Conservation (phyloP, 768 basidiomycete species). For the Floccularia luteovirens region DNA sequence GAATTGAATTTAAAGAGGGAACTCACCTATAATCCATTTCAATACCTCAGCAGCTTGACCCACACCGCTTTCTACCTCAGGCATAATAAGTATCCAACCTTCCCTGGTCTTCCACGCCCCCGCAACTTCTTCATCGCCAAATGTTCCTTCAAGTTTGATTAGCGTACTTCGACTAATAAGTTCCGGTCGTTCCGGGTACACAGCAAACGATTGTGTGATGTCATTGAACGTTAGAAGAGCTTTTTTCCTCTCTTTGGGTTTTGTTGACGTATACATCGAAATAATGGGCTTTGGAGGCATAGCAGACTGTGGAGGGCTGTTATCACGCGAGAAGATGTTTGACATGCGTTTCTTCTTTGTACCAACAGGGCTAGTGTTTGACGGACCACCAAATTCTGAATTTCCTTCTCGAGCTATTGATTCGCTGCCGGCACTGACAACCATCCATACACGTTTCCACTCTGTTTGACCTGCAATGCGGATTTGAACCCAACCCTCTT, state of each 20-base stretch:
- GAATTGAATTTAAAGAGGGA: too few relatives aligned
- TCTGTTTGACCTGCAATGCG: neutral
- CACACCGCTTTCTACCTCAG: slow-evolving; percentile 61
- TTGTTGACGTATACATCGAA: slow-evolving; percentile 53
- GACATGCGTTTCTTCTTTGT: slow-evolving; percentile 57
- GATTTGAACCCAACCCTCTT: slow-evolving; percentile 86
- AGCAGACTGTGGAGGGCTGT: slow-evolving; percentile 16
- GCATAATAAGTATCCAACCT: slow-evolving; percentile 89
- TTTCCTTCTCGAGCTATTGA: slow-evolving; percentile 17
- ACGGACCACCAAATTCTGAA: too few relatives aligned
- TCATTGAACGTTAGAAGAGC: slow-evolving; percentile 60
- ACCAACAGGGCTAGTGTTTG: slow-evolving; percentile 13
- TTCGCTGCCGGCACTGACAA: slow-evolving; percentile 46
- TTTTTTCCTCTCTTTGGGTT: slow-evolving; percentile 69
- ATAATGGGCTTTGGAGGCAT: slow-evolving; percentile 31
- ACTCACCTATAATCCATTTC: slow-evolving; percentile 82
- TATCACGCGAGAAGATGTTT: slow-evolving; percentile 51
- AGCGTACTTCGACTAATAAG: slow-evolving; percentile 83
- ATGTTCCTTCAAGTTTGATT: slow-evolving; percentile 84
- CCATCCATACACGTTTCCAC: slow-evolving; percentile 62
- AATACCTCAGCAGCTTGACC: slow-evolving; percentile 77
- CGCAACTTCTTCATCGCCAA: slow-evolving; percentile 73
- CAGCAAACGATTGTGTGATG: slow-evolving; percentile 83
- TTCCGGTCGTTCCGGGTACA: slow-evolving; percentile 94
- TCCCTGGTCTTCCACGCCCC: slow-evolving; percentile 59